phyloP scores from a whole-genome alignment of 306 rosid species.

The Pueraria montana region DNA sequence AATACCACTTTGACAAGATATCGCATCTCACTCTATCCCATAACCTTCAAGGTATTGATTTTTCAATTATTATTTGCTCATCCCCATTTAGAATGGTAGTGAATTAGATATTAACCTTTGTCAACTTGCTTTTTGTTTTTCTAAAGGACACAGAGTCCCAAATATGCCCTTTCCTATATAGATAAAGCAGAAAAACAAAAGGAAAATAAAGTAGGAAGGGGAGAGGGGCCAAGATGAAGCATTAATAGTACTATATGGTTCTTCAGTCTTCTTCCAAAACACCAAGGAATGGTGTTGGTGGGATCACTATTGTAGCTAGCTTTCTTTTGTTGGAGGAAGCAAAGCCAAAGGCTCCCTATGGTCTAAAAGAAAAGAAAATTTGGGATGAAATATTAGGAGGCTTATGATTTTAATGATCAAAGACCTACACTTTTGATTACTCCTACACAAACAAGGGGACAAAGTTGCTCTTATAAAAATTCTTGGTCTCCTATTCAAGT shows the following conservation, averaged over 20 bases:
- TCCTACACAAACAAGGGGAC: conserved; percentile 48
- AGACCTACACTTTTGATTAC: conserved; percentile 39
- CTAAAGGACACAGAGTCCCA: conserved; percentile 55
- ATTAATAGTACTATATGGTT: neutral
- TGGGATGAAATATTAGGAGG: conserved; percentile 18
- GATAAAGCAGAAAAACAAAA: conserved; percentile 21
- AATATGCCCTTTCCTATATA: conserved; percentile 49
- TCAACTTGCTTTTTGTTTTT: conserved; percentile 44
- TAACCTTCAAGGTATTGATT: neutral
- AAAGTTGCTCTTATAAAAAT: conserved; percentile 31
- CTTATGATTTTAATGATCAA: conserved; percentile 46
- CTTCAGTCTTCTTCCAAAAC: conserved; percentile 26
- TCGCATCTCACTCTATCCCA: neutral
- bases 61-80: conserved; percentile 14
- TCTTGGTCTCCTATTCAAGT: conserved; percentile 50
- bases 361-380: conserved; percentile 33
- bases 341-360: conserved; percentile 47
- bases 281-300: conserved; percentile 38
- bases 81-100: conserved; percentile 16
- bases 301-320: conserved; percentile 41
- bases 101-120: conserved; percentile 17
- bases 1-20: neutral
- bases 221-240: conserved; percentile 14
- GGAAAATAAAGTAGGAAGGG: neutral
- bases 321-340: conserved; percentile 44